Conservation (phyloP, 208 protist species). For the Spongospora subterranea region DNA sequence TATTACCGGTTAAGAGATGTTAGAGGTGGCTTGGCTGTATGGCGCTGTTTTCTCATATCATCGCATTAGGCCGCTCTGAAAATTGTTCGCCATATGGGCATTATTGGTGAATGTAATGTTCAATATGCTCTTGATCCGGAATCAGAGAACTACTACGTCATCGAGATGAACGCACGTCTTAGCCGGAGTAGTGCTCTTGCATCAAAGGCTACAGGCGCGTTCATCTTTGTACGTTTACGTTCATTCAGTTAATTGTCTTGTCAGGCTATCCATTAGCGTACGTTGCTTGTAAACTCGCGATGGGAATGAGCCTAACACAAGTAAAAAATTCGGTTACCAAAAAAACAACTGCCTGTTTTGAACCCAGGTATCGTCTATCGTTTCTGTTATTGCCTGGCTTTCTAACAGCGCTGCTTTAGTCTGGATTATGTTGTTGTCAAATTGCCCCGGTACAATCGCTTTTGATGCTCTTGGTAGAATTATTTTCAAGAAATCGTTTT, state of each 20-base stretch:
- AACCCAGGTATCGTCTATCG: constrained; percentile 79
- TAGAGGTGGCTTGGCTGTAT: background rate
- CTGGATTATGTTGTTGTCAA: constrained; percentile 96
- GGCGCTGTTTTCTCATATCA: background rate
- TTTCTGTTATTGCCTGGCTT: background rate
- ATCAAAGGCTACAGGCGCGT: constrained; percentile 90
- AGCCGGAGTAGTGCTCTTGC: constrained; percentile 93
- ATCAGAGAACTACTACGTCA: constrained; percentile 77
- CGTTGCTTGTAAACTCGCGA: constrained; percentile 94
- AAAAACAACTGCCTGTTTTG: constrained; percentile 93
- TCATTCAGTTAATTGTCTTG: background rate
- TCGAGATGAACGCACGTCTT: constrained; percentile 94
- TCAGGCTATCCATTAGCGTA: constrained; percentile 95
- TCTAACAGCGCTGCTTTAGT: background rate
- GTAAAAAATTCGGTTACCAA: constrained; percentile 80
- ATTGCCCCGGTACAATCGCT: constrained; percentile 80
- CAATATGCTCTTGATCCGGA: constrained; percentile 96
- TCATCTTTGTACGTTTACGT: background rate
- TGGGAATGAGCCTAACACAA: constrained; percentile 77
- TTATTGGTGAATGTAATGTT: constrained; percentile 99
- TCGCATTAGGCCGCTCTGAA: constrained; percentile 57
- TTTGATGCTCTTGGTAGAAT: too few relatives aligned
- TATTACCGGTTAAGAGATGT: background rate
- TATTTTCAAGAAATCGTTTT: background rate
- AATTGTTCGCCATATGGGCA: constrained; percentile 90